Evolutionary conservation across 1,284 basidiomycete genomes (phyloP).

Genomic region (Tetrapyrgos nigripes): DNA sequence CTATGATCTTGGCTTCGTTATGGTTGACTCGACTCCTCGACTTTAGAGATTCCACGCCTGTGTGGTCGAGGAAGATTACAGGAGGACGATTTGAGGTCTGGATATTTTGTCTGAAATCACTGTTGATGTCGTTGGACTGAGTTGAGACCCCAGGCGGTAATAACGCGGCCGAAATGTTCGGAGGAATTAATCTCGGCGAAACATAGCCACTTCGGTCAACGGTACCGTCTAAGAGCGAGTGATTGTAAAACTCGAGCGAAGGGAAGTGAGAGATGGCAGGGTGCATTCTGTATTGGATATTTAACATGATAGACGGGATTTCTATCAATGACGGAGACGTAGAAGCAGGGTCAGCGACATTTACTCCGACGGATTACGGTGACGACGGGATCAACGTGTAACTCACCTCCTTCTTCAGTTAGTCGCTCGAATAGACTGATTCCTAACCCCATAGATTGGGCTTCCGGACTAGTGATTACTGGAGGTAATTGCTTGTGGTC

Average conservation of each 20-base stretch:
- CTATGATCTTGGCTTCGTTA: constrained; percentile 80
- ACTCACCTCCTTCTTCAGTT: constrained; percentile 77
- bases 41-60: constrained; percentile 66
- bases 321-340: constrained; percentile 49
- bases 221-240: constrained; percentile 75
- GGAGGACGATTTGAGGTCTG: constrained; percentile 47
- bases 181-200: constrained; percentile 59
- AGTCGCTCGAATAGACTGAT: constrained; percentile 90
- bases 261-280: constrained; percentile 89
- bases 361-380: constrained; percentile 6
- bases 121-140: background rate
- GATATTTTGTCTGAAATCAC: constrained; percentile 26
- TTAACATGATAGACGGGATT: constrained; percentile 87
- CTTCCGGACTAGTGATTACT: constrained; percentile 79
- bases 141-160: constrained; percentile 14
- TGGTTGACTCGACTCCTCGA: constrained; percentile 78
- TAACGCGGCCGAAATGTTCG: constrained; percentile 52
- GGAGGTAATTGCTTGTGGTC: constrained; percentile 98
- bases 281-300: constrained; percentile 96
- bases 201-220: constrained; percentile 63
- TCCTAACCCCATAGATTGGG: constrained; percentile 73
- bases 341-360: no score
- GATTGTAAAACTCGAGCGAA: constrained; percentile 82
- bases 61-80: constrained; percentile 84
- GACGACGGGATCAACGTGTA: constrained; percentile 5